Percentiles rank a stretch among this genome's conserved stretches.
These are phyloP conservation scores for Solanum dulcamara DNA, from an alignment of 257 asterid genomes.

Conservation along the genomic window DNA sequence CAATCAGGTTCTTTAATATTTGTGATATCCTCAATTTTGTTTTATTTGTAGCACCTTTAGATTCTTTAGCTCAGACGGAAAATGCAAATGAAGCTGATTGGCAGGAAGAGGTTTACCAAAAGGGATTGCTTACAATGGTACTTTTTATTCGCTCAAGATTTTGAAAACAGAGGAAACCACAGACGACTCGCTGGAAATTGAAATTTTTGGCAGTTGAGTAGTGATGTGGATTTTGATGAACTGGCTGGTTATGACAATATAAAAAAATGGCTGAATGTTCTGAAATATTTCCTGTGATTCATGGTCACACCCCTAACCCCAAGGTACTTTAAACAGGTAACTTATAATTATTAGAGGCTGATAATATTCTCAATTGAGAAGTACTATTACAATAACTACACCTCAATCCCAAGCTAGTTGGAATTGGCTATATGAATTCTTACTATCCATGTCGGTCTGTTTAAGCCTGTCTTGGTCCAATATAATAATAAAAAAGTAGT, in stretches of 20 bases:
- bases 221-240: too few relatives aligned
- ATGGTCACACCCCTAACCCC: too few relatives aligned
- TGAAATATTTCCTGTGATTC: too few relatives aligned
- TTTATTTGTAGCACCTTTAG: conserved; percentile 43
- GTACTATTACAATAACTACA: background rate
- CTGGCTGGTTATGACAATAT: too few relatives aligned
- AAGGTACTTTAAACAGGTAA: too few relatives aligned
- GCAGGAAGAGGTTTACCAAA: conserved; percentile 88
- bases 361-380: background rate
- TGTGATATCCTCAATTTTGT: background rate
- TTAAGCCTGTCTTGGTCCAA: background rate
- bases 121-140: conserved; percentile 13
- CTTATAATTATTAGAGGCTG: too few relatives aligned
- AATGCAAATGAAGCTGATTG: conserved; percentile 55
- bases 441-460: background rate
- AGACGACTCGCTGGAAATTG: too few relatives aligned
- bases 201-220: too few relatives aligned
- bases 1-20: background rate
- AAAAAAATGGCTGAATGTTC: too few relatives aligned
- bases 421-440: too few relatives aligned
- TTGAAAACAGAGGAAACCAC: background rate
- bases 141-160: background rate
- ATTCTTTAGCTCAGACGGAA: conserved; percentile 65
- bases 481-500: too few relatives aligned
- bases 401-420: background rate